A percentile compares a stretch with the other conserved stretches of the same genome.
phyloP scores from a whole-genome alignment of 2,329 filamentous ascomycete species.

The Microdochium trichocladiopsis region DNA sequence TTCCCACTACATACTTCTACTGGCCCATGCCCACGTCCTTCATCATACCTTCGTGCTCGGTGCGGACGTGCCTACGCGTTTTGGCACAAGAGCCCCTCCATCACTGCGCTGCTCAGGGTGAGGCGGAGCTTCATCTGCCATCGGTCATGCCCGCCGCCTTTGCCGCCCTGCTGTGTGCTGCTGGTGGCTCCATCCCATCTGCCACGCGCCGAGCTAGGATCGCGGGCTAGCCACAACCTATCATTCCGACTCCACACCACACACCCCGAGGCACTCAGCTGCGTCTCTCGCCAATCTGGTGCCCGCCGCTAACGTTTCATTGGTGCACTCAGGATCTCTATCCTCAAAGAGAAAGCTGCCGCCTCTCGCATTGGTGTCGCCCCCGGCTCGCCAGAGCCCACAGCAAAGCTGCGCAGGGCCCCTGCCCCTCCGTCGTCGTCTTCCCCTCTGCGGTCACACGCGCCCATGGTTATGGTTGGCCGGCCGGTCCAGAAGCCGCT shows the following conservation, averaged over 20 bases:
- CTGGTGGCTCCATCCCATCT: background rate
- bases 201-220: background rate
- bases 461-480: background rate
- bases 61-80: too few relatives aligned
- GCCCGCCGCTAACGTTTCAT: background rate
- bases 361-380: slow-evolving; percentile 40
- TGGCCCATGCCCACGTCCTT: too few relatives aligned
- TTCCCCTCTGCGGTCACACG: background rate
- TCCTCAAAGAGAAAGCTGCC: slow-evolving; percentile 45
- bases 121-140: background rate
- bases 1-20: too few relatives aligned
- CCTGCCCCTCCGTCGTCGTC: background rate
- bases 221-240: background rate
- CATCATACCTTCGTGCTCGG: too few relatives aligned
- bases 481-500: background rate
- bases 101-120: background rate
- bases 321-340: slow-evolving; percentile 29
- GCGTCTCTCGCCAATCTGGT: background rate
- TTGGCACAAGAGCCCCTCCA: too few relatives aligned
- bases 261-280: background rate
- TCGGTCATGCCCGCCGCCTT: background rate
- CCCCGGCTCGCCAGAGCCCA: background rate
- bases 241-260: background rate
- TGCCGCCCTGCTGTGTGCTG: background rate
- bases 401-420: background rate